A percentile compares a stretch with the other conserved stretches of the same genome.
Evolutionary conservation across 2,329 filamentous ascomycete genomes (phyloP).

Genomic region (Pyricularia sp.): DNA sequence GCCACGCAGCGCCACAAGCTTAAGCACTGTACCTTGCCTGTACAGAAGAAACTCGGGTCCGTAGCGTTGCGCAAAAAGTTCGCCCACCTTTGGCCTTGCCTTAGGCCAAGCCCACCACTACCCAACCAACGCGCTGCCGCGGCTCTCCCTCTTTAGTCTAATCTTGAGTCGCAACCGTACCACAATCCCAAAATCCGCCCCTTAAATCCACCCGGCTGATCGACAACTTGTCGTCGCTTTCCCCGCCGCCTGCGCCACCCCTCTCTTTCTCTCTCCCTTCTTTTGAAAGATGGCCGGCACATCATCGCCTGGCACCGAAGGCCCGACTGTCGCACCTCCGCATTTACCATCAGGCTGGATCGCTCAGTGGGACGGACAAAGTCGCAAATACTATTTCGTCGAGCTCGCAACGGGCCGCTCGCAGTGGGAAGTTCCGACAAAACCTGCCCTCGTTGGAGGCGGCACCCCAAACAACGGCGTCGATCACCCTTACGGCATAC

Average conservation of each 20-base stretch:
- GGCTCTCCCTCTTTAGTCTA: neutral
- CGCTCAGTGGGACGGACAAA: constrained; percentile 53
- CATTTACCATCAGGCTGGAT: constrained; percentile 53
- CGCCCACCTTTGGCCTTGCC: neutral
- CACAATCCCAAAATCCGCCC: neutral
- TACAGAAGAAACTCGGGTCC: neutral
- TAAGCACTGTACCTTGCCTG: neutral
- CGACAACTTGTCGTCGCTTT: neutral
- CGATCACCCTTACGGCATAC: constrained; percentile 51
- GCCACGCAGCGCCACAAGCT: neutral
- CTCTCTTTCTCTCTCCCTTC: neutral
- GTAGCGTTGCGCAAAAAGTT: neutral
- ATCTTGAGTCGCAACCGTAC: neutral
- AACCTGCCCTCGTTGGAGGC: constrained; percentile 47
- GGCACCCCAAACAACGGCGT: constrained; percentile 38
- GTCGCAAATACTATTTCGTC: constrained; percentile 57
- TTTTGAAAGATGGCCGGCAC: constrained; percentile 37
- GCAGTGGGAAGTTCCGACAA: constrained; percentile 61
- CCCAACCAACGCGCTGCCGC: neutral
- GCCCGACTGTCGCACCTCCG: constrained; percentile 46
- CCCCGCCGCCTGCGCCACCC: neutral
- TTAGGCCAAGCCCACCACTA: neutral
- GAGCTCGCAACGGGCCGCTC: constrained; percentile 59
- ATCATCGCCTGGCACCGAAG: constrained; percentile 43
- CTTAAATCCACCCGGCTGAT: neutral